These are phyloP conservation scores for Schrenkiella parvula DNA, from an alignment of 345 rosid species.

Conservation along the genomic window DNA sequence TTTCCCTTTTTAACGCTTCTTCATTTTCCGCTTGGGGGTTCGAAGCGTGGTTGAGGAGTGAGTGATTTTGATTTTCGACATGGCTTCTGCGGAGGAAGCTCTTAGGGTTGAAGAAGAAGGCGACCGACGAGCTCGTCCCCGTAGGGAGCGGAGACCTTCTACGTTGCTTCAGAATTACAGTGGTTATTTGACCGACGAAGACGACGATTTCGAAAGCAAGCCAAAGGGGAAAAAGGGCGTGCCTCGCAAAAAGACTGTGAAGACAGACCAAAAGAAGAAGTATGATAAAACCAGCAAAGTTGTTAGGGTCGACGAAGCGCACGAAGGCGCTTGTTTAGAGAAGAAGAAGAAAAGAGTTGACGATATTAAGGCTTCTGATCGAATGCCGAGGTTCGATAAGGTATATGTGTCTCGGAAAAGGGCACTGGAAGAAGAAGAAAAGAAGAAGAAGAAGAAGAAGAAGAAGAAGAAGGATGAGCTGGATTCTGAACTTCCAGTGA, in stretches of 20 bases:
- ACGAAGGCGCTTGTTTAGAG: not conserved
- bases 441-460: not conserved
- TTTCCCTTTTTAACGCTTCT: not conserved
- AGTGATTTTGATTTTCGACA: not conserved
- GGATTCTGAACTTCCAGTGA: not conserved
- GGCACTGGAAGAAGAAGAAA: not conserved
- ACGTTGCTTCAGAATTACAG: too few relatives aligned
- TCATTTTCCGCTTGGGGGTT: not conserved
- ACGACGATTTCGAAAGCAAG: not conserved
- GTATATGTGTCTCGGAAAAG: not conserved
- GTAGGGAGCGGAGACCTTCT: not conserved
- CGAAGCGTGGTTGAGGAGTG: not conserved
- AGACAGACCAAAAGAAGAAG: not conserved
- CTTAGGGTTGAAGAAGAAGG: not conserved
- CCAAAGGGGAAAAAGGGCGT: not conserved
- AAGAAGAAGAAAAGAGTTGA: not conserved
- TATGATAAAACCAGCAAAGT: not conserved
- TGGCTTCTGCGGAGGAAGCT: not conserved
- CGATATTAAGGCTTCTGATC: not conserved
- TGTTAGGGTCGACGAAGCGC: not conserved
- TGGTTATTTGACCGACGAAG: too few relatives aligned
- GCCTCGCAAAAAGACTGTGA: not conserved
- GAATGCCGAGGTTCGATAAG: not conserved
- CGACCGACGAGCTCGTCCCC: not conserved
- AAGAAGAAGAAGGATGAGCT: not conserved